A percentile compares a stretch with the other conserved stretches of the same genome.
Conservation (phyloP, 768 basidiomycete species). For the Suillus ampliporus region DNA sequence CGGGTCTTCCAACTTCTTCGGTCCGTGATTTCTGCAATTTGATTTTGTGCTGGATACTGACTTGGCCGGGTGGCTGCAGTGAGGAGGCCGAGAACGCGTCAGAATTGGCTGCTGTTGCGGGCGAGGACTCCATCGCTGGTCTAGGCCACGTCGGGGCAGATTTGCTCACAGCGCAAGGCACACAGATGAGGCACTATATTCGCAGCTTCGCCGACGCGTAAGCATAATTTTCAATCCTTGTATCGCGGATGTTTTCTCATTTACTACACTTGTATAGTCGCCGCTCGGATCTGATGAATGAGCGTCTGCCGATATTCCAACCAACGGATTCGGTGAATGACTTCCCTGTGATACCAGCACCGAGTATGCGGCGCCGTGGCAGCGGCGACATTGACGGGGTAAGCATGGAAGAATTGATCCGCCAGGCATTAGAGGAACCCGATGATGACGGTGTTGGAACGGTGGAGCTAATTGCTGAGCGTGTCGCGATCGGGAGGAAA, state of each 20-base stretch:
- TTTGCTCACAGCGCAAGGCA: conserved; percentile 66
- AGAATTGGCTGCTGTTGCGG: conserved; percentile 53
- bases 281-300: conserved; percentile 73
- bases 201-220: conserved; percentile 80
- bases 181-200: conserved; percentile 64
- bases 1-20: conserved; percentile 87
- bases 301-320: conserved; percentile 69
- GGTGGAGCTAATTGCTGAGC: conserved; percentile 67
- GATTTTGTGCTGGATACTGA: neutral
- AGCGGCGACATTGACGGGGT: conserved; percentile 49
- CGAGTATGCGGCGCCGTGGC: conserved; percentile 60
- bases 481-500: conserved; percentile 58
- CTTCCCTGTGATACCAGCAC: conserved; percentile 59
- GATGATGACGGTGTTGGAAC: conserved; percentile 50
- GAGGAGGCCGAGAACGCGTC: conserved; percentile 82
- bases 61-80: conserved; percentile 41
- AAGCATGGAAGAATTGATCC: conserved; percentile 71
- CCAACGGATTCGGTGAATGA: conserved; percentile 31
- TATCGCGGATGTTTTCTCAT: neutral
- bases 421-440: conserved; percentile 65
- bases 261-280: conserved; percentile 49
- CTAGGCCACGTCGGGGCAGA: conserved; percentile 49
- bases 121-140: conserved; percentile 35
- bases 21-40: conserved; percentile 47
- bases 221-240: conserved; percentile 33